Evolutionary conservation across 768 basidiomycete genomes (phyloP).

Genomic region (Panus rudis): DNA sequence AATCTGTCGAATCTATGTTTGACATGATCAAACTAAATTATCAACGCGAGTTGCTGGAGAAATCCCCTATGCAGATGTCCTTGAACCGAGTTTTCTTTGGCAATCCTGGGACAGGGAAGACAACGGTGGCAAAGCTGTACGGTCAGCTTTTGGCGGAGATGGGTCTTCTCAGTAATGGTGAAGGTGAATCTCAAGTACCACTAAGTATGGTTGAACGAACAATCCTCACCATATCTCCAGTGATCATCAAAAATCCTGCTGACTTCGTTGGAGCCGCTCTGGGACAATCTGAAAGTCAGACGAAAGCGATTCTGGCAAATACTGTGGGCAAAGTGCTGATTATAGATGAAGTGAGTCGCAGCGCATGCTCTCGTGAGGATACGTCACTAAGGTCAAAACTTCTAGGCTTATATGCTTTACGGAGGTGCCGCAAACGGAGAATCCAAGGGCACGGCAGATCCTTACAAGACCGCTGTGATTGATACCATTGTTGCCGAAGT

Average conservation of each 20-base stretch:
- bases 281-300: slow-evolving; percentile 57
- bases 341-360: slow-evolving; percentile 61
- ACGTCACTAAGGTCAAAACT: neutral
- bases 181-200: slow-evolving; percentile 37
- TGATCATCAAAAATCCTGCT: slow-evolving; percentile 59
- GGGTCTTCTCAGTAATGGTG: slow-evolving; percentile 62
- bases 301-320: slow-evolving; percentile 52
- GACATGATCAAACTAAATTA: slow-evolving; percentile 47
- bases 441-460: slow-evolving; percentile 31
- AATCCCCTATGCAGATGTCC: slow-evolving; percentile 43
- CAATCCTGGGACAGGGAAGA: slow-evolving; percentile 67
- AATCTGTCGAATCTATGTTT: slow-evolving; percentile 42
- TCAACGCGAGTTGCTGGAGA: slow-evolving; percentile 49
- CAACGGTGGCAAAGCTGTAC: slow-evolving; percentile 61
- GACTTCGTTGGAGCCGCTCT: slow-evolving; percentile 58
- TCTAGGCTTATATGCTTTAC: slow-evolving; percentile 66
- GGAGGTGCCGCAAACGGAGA: slow-evolving; percentile 29
- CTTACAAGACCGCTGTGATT: slow-evolving; percentile 61
- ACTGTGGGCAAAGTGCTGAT: slow-evolving; percentile 61
- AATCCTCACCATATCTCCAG: slow-evolving; percentile 23
- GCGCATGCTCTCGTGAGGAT: neutral
- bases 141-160: slow-evolving; percentile 57
- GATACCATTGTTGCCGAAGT: slow-evolving; percentile 73
- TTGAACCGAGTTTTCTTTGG: slow-evolving; percentile 64
- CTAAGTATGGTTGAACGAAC: neutral